A percentile compares a stretch with the other conserved stretches of the same genome.
These are phyloP conservation scores for Pisolithus tinctorius DNA, from an alignment of 768 basidiomycete species.

Conservation along the genomic window DNA sequence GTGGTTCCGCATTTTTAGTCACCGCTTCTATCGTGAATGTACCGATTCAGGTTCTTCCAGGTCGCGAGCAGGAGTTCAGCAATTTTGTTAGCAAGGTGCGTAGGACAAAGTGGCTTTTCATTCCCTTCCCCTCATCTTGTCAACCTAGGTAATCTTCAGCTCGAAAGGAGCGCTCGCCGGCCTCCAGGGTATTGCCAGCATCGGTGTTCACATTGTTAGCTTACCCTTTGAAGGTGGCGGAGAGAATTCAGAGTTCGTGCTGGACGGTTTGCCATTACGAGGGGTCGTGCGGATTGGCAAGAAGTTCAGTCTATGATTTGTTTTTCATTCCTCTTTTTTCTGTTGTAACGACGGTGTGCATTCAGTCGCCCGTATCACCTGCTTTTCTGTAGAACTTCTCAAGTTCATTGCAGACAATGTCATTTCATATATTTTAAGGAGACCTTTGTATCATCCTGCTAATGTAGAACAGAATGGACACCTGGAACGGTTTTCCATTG, in stretches of 20 bases:
- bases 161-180: constrained; percentile 62
- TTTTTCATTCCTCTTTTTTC: background rate
- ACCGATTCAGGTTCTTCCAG: constrained; percentile 71
- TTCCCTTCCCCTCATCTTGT: constrained; percentile 2
- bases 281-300: constrained; percentile 64
- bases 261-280: constrained; percentile 58
- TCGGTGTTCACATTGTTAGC: constrained; percentile 52
- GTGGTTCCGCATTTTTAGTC: constrained; percentile 52
- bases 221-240: constrained; percentile 38
- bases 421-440: too few species aligned
- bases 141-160: constrained; percentile 59
- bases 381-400: too few species aligned
- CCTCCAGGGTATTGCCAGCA: constrained; percentile 56
- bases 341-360: background rate
- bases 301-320: constrained; percentile 23
- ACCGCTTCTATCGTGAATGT: constrained; percentile 65
- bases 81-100: constrained; percentile 70
- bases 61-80: constrained; percentile 69
- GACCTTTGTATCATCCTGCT: too few species aligned
- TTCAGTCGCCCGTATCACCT: too few species aligned
- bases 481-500: background rate
- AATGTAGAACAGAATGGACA: background rate
- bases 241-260: constrained; percentile 43
- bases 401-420: too few species aligned
- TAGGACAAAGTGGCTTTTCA: background rate